These are phyloP conservation scores for Rostrohypoxylon terebratum DNA, from an alignment of 495 filamentous ascomycete species.

Conservation along the genomic window DNA sequence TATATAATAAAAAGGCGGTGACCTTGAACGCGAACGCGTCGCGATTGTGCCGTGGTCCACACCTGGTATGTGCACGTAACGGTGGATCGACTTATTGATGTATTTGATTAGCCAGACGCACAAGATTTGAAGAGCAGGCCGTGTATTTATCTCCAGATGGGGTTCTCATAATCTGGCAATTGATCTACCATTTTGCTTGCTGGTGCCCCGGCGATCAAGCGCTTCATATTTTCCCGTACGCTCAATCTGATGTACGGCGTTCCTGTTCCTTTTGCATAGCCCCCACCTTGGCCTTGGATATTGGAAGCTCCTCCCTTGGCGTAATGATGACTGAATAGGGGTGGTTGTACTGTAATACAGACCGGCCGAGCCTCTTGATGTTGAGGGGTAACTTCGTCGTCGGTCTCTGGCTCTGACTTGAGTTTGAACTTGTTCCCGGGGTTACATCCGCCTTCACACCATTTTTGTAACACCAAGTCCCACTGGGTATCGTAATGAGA, in stretches of 20 bases:
- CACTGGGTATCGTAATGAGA: slow-evolving; percentile 54
- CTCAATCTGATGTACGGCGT: slow-evolving; percentile 61
- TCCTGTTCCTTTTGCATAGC: slow-evolving; percentile 54
- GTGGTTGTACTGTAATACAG: slow-evolving; percentile 61
- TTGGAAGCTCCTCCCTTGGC: slow-evolving; percentile 54
- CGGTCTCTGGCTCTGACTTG: background rate
- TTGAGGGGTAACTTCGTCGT: background rate
- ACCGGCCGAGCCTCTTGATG: slow-evolving; percentile 31
- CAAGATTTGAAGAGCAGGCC: background rate
- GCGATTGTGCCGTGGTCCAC: too few relatives aligned
- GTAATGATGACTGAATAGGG: slow-evolving; percentile 61
- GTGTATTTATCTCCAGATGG: slow-evolving; percentile 34
- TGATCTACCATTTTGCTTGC: slow-evolving; percentile 52
- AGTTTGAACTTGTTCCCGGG: background rate
- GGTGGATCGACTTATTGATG: too few relatives aligned
- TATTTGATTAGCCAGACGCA: too few relatives aligned
- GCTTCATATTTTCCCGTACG: slow-evolving; percentile 57
- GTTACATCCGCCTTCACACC: slow-evolving; percentile 55
- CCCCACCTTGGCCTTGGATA: slow-evolving; percentile 59
- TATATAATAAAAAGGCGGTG: too few relatives aligned
- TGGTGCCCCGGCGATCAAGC: slow-evolving; percentile 47
- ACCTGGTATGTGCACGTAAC: too few relatives aligned
- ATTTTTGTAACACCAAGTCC: slow-evolving; percentile 61
- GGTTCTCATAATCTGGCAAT: slow-evolving; percentile 51
- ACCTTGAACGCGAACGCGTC: too few relatives aligned